Evolutionary conservation across 805 yeast genomes (phyloP), one percentile per base, ranked within the genome.

Genomic region (Vanderwaltozyma yarrowii): DNA sequence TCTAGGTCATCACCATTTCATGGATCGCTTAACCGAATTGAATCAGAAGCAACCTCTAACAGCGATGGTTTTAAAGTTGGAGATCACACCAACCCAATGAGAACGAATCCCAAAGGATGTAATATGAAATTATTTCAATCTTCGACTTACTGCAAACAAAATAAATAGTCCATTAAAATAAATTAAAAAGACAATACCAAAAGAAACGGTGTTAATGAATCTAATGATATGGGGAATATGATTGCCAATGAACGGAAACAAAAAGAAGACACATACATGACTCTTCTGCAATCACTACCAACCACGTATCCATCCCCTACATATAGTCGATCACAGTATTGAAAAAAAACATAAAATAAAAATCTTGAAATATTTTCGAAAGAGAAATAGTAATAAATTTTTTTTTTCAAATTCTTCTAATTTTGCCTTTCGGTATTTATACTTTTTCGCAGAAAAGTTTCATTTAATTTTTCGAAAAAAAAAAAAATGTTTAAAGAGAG

Each of bases 21-120:
- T 84, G 94, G 87, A 75, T 79, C 81, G 73, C 80, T 69, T 63
- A 62, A 67, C 71, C 70, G 60, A 30, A 52, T 51, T 48, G 38
- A 52, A 51, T 56, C 53, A 62, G 62, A 66, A 70, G 85, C 86
- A 79, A 80, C 94, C 95, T 85, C 87, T 62, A 79, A 80, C 84
- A 76, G 88, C 95, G 86, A 86, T 86, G 96, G 96, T 86, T 86
- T 86, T 86, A 84, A 81, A 79, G 85, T 76, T 78, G 92, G 66
- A 49, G 14, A 27, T 24, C 11, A 12, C 13, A 24, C 23, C 23
- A 21, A 15, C 18, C 14, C 30, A 26, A 26, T n/a, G 8, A 12
- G 15, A 26, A 8, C 5, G n/a, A 26, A 26, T 8, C 12, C 28
- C 13, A 26, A 26, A 8, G 28, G 12, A 11, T n/a, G n/a, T 26